These are phyloP conservation scores for Flaveria brownii DNA, from an alignment of 129 eudicot genomes.

Conservation along the genomic window DNA sequence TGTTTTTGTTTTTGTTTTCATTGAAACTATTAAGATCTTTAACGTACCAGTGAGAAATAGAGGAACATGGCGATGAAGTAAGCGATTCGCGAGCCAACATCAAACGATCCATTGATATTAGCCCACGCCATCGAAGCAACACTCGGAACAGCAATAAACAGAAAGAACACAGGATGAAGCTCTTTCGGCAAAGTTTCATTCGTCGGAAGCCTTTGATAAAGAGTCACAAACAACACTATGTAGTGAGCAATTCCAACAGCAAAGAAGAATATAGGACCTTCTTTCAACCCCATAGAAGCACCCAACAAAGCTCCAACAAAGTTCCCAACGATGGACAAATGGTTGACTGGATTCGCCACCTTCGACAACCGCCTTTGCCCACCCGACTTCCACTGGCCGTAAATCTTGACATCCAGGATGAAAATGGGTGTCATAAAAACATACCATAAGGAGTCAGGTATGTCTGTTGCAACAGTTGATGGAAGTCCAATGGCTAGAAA, in stretches of 20 bases:
- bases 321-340: slow-evolving; percentile 73
- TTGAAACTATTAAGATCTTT: not conserved
- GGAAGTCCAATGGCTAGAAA: slow-evolving; percentile 72
- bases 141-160: slow-evolving; percentile 80
- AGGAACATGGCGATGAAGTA: slow-evolving; percentile 81
- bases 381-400: slow-evolving; percentile 95
- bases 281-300: slow-evolving; percentile 79
- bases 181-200: slow-evolving; percentile 80
- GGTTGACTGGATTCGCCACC: slow-evolving; percentile 81
- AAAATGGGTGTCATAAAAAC: slow-evolving; percentile 65
- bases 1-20: no score
- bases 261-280: slow-evolving; percentile 84
- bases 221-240: slow-evolving; percentile 68
- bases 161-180: slow-evolving; percentile 84
- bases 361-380: slow-evolving; percentile 76
- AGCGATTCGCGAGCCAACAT: slow-evolving; percentile 59
- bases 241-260: slow-evolving; percentile 85
- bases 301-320: slow-evolving; percentile 77
- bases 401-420: slow-evolving; percentile 63
- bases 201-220: slow-evolving; percentile 81
- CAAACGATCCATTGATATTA: slow-evolving; percentile 61
- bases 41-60: slow-evolving; percentile 60
- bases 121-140: slow-evolving; percentile 94
- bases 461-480: slow-evolving; percentile 33
- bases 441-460: slow-evolving; percentile 57